Conservation (phyloP, 345 rosid species). For the Euphorbia pulcherrima region DNA sequence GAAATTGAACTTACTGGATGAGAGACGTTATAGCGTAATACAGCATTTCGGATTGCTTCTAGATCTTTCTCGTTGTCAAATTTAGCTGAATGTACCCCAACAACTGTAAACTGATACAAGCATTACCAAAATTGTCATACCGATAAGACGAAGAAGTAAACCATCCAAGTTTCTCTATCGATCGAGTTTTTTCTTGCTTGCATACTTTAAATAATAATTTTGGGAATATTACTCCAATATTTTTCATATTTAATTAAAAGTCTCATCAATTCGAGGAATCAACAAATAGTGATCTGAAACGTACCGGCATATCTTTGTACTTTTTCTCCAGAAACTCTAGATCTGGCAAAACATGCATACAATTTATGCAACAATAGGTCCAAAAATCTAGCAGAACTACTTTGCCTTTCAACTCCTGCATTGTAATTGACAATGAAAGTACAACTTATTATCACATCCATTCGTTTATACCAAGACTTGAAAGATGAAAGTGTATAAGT, state of each 20-base stretch:
- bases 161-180: neutral
- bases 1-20: conserved; percentile 62
- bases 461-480: neutral
- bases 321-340: conserved; percentile 82
- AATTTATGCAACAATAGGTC: conserved; percentile 96
- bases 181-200: neutral
- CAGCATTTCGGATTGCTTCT: conserved; percentile 91
- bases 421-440: conserved; percentile 16
- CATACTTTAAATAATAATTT: neutral
- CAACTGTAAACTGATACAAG: conserved; percentile 67
- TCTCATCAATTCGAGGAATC: neutral
- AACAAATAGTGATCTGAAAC: conserved; percentile 9
- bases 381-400: conserved; percentile 92
- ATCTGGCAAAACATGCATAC: conserved; percentile 93
- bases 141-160: neutral
- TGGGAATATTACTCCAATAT: neutral
- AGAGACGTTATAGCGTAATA: conserved; percentile 68
- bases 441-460: neutral
- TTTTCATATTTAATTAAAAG: neutral
- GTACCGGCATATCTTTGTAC: conserved; percentile 80
- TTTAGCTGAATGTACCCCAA: conserved; percentile 97
- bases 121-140: conserved; percentile 5
- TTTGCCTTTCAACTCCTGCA: conserved; percentile 86
- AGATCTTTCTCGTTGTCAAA: conserved; percentile 95
- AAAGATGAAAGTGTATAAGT: neutral